A percentile compares a stretch with the other conserved stretches of the same genome.
phyloP scores from a whole-genome alignment of 352 stramenopile genomes.

The Pythium coloratum region DNA sequence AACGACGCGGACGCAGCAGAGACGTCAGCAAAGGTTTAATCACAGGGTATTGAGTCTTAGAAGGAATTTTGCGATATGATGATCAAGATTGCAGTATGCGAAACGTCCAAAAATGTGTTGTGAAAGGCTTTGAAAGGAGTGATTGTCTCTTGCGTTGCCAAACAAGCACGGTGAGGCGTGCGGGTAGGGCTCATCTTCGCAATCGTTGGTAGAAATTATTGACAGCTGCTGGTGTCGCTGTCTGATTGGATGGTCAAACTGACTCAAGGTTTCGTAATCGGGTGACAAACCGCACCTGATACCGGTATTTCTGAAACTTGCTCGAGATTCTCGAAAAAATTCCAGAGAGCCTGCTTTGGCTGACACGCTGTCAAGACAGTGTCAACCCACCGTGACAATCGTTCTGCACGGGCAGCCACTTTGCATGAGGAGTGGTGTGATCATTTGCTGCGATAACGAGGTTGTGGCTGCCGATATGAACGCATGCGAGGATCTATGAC shows the following conservation, averaged over 20 bases:
- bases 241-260: constrained; percentile 4
- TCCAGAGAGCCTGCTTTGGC: neutral
- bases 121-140: neutral
- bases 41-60: neutral
- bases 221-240: neutral
- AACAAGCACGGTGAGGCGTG: constrained; percentile 2
- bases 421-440: no score
- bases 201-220: constrained; percentile 20
- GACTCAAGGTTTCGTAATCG: neutral
- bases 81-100: neutral
- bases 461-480: no score
- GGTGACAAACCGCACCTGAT: neutral
- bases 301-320: constrained; percentile 3
- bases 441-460: no score
- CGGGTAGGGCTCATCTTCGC: neutral
- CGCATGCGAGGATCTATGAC: no score
- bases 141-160: constrained; percentile 2
- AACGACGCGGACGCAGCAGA: neutral
- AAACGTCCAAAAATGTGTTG: neutral
- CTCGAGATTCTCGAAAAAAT: neutral
- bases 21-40: neutral
- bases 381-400: no score
- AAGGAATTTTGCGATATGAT: neutral
- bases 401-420: no score
- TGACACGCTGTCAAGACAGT: no score